phyloP scores from a whole-genome alignment of 2,329 filamentous ascomycete species.

The Leptodontidium sp. region DNA sequence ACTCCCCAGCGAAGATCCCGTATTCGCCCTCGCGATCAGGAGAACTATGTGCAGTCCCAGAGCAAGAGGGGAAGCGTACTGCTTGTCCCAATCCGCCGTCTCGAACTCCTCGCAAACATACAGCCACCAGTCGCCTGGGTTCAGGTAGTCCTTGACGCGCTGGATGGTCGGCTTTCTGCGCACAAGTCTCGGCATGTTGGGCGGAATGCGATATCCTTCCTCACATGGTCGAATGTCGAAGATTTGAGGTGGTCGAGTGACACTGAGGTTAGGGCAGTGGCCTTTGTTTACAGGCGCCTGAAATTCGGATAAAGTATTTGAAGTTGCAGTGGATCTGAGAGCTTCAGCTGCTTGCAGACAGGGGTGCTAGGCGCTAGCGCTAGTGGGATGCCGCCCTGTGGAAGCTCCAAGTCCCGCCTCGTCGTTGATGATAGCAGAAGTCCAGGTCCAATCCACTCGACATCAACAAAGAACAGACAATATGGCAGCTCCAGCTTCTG shows the following conservation, averaged over 20 bases:
- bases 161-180: constrained; percentile 81
- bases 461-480: constrained; percentile 33
- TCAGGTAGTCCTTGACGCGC: constrained; percentile 81
- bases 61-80: constrained; percentile 79
- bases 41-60: constrained; percentile 80
- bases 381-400: constrained; percentile 30
- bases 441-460: background rate
- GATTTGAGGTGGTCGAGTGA: constrained; percentile 1
- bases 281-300: constrained; percentile 37
- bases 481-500: constrained; percentile 67
- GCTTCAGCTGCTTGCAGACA: constrained; percentile 20
- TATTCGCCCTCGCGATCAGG: constrained; percentile 83
- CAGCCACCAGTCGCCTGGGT: constrained; percentile 88
- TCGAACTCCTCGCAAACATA: constrained; percentile 95
- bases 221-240: constrained; percentile 49
- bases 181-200: constrained; percentile 77
- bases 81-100: constrained; percentile 86
- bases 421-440: background rate
- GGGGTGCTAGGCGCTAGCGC: constrained; percentile 26
- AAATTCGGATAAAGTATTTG: constrained; percentile 16
- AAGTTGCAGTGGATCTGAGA: background rate
- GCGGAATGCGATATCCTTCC: constrained; percentile 14
- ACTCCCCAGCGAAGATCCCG: constrained; percentile 53
- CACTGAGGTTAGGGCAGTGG: constrained; percentile 21
- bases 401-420: constrained; percentile 1